These are phyloP conservation scores for Eleusine indica DNA, from an alignment of 176 grass and related monocot species.

Conservation along the genomic window DNA sequence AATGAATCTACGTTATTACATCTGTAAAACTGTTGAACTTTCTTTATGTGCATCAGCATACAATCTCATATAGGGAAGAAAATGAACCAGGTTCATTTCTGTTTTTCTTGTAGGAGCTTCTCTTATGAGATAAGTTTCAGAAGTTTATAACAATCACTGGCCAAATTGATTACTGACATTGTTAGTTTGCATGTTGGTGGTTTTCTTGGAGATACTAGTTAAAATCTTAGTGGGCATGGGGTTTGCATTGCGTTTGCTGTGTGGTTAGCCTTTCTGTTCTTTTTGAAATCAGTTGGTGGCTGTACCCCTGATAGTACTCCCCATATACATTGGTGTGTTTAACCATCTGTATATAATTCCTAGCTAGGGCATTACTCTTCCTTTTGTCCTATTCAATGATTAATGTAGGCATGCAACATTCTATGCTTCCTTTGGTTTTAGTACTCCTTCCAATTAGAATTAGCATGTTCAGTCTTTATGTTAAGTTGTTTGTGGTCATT, in stretches of 20 bases:
- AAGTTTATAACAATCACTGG: background rate
- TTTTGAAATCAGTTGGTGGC: slow-evolving; percentile 18
- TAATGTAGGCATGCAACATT: slow-evolving; percentile 12
- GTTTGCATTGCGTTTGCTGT: slow-evolving; percentile 1
- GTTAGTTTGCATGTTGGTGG: background rate
- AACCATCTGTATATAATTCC: background rate
- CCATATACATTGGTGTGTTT: slow-evolving; percentile 6
- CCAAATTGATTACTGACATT: slow-evolving; percentile 8
- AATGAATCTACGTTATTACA: background rate
- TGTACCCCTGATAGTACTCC: background rate
- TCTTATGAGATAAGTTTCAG: too few relatives aligned
- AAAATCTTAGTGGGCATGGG: slow-evolving; percentile 1
- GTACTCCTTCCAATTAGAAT: slow-evolving; percentile 30
- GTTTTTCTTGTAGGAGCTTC: too few relatives aligned
- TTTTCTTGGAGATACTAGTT: background rate
- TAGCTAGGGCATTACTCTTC: background rate
- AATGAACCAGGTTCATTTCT: too few relatives aligned
- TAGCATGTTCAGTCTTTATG: background rate
- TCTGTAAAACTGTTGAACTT: too few relatives aligned
- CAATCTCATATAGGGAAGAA: too few relatives aligned
- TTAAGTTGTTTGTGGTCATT: slow-evolving; percentile 6
- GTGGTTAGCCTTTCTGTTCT: background rate
- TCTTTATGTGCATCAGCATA: too few relatives aligned
- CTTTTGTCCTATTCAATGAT: slow-evolving; percentile 13
- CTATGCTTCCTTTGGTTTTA: slow-evolving; percentile 28